Base-by-base conservation (phyloP, 225 moss, liverwort and hornwort species). In the Pseudisothecium myosuroides region DNA sequence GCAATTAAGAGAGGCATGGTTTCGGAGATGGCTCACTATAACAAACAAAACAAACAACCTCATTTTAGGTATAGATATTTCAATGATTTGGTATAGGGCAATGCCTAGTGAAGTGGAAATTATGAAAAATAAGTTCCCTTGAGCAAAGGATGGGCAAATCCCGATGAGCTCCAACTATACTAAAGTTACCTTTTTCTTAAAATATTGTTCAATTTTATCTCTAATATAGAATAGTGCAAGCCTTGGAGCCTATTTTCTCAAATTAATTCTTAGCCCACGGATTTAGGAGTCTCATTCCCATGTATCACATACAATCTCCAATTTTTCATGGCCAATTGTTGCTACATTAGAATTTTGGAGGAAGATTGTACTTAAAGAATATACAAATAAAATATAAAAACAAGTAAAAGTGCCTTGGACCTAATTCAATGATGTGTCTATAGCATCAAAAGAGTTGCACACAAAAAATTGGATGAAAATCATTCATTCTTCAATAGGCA, bases 131-230 rank as follows among this genome's bases (percentile, higher is more conserved):
- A 34, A 50, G n/a, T n/a, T n/a, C n/a, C n/a, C n/a, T n/a, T 0
- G 20, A 22, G 21, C n/a, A n/a, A n/a, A n/a, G 22, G 22, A 0
- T 52, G 8, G 22, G 2, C 20, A 1, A 76, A 76, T 52, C 2
- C 2, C 1, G 0, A 52, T n/a, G 0, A 52, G 5, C 8, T 7
- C 7, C 1, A n/a, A n/a, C 2, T 36, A 12, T 7, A 12, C 2
- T 5, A 1, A 50, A 31, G 7, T 32, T 32, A 7, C 2, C 5
- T 19, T 75, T 68, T 45, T 49, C 0, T 19, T 7, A 31, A 19
- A 49, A 49, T 29, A 73, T 31, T 49, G 19, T 75, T 7, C 7
- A 32, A 50, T 49, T 50, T 21, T 1, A 76, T 31, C 1, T 32
- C 12, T 49, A 47, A 47, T 74, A 29, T 47, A 16, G 1, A 49